phyloP scores from a whole-genome alignment of 257 asterid species.

The Rubia yunnanensis region DNA sequence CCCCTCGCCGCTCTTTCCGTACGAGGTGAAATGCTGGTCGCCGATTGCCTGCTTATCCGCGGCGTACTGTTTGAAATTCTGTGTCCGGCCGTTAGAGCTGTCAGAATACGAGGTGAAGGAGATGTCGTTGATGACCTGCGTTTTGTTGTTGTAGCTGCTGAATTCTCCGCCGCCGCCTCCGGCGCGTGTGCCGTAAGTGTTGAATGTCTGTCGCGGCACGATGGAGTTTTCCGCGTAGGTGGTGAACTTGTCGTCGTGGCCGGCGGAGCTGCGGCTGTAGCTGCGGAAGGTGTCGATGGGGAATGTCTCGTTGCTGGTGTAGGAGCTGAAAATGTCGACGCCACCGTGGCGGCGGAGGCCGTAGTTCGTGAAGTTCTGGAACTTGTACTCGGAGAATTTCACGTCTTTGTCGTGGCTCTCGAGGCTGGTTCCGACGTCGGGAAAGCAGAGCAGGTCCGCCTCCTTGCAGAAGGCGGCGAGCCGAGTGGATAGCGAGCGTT shows the following conservation, averaged over 20 bases:
- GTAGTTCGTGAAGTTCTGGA: slow-evolving; percentile 68
- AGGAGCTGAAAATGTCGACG: slow-evolving; percentile 42
- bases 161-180: slow-evolving; percentile 59
- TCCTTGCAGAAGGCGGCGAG: slow-evolving; percentile 55
- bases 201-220: slow-evolving; percentile 61
- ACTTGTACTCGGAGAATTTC: slow-evolving; percentile 31
- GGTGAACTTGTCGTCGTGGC: slow-evolving; percentile 44
- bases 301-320: slow-evolving; percentile 40
- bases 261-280: slow-evolving; percentile 63
- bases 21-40: slow-evolving; percentile 33
- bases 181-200: slow-evolving; percentile 52
- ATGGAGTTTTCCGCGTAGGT: slow-evolving; percentile 46
- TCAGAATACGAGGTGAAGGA: slow-evolving; percentile 65
- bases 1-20: slow-evolving; percentile 47
- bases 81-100: slow-evolving; percentile 33
- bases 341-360: slow-evolving; percentile 46
- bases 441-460: slow-evolving; percentile 60
- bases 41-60: slow-evolving; percentile 28
- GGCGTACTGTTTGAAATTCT: slow-evolving; percentile 25
- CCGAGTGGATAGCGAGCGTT: slow-evolving; percentile 31
- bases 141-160: slow-evolving; percentile 24
- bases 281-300: slow-evolving; percentile 50
- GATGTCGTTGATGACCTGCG: slow-evolving; percentile 28
- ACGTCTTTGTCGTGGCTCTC: slow-evolving; percentile 42
- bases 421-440: slow-evolving; percentile 42